phyloP scores from a whole-genome alignment of 2,329 filamentous ascomycete species.

The Fusarium xyrophilum region DNA sequence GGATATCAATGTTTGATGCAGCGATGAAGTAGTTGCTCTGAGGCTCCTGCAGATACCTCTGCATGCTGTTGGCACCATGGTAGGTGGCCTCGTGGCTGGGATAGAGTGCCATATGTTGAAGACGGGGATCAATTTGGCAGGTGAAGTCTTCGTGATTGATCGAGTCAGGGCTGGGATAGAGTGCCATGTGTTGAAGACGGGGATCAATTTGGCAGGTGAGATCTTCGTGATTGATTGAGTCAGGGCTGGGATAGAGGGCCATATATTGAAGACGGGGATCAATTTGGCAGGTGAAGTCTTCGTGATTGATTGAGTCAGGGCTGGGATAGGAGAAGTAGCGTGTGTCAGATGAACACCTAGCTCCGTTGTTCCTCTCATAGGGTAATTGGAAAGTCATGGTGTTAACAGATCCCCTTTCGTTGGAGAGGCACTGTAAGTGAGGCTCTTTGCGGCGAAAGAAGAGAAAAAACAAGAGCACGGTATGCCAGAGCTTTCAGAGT shows the following conservation, averaged over 20 bases:
- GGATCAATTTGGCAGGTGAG: slow-evolving; percentile 21
- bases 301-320: not conserved
- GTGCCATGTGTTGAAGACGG: slow-evolving; percentile 3
- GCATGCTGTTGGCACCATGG: slow-evolving; percentile 11
- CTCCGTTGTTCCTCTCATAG: not conserved
- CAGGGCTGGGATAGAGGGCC: not conserved
- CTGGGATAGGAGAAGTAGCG: not conserved
- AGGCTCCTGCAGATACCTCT: slow-evolving; percentile 27
- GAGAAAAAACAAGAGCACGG: not conserved
- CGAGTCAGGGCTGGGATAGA: no score
- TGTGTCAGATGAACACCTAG: not conserved
- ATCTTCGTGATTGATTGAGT: slow-evolving; percentile 5
- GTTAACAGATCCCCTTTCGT: not conserved
- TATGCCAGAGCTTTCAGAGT: not conserved
- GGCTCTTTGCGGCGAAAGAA: not conserved
- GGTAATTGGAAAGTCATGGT: slow-evolving; percentile 7
- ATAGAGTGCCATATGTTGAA: slow-evolving; percentile 1
- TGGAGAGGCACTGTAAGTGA: not conserved
- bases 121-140: slow-evolving; percentile 22
- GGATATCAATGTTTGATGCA: not conserved
- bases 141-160: slow-evolving; percentile 3
- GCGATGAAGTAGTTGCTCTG: slow-evolving; percentile 4
- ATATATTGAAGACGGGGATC: slow-evolving; percentile 21
- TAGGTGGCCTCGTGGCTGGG: not conserved
- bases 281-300: slow-evolving; percentile 15